Evolutionary conservation across 2,329 filamentous ascomycete genomes (phyloP).

Genomic region (Chrysosporium keratinophilum): DNA sequence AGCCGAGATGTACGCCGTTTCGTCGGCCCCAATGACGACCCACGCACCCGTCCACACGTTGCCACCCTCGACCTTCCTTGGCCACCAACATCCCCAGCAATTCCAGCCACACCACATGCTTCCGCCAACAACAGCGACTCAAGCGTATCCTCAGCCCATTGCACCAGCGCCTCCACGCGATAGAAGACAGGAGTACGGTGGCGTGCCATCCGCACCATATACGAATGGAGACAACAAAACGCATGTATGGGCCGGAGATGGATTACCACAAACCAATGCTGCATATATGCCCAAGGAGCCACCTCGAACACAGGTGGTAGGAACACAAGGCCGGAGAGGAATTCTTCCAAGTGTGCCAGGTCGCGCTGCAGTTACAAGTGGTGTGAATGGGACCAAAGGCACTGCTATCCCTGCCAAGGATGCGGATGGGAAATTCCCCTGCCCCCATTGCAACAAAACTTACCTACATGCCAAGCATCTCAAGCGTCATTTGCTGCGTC

Average conservation of each 20-base stretch:
- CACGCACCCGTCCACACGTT: constrained; percentile 32
- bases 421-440: constrained; percentile 94
- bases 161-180: constrained; percentile 56
- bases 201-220: constrained; percentile 62
- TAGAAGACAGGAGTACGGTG: constrained; percentile 46
- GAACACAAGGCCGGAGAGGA: constrained; percentile 82
- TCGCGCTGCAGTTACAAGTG: constrained; percentile 57
- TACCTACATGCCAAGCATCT: constrained; percentile 96
- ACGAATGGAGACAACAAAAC: constrained; percentile 45
- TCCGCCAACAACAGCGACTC: constrained; percentile 54
- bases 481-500: constrained; percentile 88
- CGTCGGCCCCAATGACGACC: constrained; percentile 35
- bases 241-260: constrained; percentile 42
- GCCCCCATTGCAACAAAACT: constrained; percentile 95
- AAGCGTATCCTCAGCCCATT: constrained; percentile 64
- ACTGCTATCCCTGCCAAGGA: constrained; percentile 86
- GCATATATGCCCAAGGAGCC: constrained; percentile 34
- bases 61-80: constrained; percentile 35
- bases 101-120: constrained; percentile 45
- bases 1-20: constrained; percentile 36
- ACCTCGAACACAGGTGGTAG: constrained; percentile 70
- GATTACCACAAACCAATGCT: constrained; percentile 32
- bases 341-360: constrained; percentile 87
- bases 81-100: constrained; percentile 25
- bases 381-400: constrained; percentile 59